Conservation (phyloP, 495 filamentous ascomycete genomes). For the Neurospora sp. region DNA sequence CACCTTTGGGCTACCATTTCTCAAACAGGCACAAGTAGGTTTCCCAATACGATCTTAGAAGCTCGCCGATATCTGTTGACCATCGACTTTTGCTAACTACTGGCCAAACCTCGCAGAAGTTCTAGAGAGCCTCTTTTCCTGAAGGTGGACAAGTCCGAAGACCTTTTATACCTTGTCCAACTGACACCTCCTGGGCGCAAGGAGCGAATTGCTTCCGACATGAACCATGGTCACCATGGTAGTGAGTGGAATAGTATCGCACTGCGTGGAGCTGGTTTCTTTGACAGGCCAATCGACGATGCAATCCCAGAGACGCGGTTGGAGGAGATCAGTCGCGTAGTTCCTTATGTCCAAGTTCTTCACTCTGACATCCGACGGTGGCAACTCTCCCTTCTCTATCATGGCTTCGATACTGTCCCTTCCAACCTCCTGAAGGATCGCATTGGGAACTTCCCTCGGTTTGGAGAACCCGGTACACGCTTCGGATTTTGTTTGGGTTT, state of each 20-base stretch:
- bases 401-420: neutral
- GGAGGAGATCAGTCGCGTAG: neutral
- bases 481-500: neutral
- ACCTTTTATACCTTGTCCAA: neutral
- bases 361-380: neutral
- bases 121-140: neutral
- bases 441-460: neutral
- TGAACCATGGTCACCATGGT: neutral
- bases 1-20: neutral
- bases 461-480: neutral
- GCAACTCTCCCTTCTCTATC: neutral
- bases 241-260: neutral
- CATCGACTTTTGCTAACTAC: neutral
- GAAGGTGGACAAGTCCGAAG: neutral
- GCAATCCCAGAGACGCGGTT: neutral
- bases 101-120: neutral
- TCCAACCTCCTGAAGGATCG: neutral
- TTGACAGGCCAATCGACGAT: neutral
- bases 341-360: neutral
- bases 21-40: neutral
- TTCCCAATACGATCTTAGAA: neutral
- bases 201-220: neutral
- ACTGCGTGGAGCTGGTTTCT: neutral
- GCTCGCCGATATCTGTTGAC: neutral
- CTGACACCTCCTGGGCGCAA: neutral